These are phyloP conservation scores for Mollisiaceae sp. DNA, from an alignment of 2,329 filamentous ascomycete species.

Conservation along the genomic window DNA sequence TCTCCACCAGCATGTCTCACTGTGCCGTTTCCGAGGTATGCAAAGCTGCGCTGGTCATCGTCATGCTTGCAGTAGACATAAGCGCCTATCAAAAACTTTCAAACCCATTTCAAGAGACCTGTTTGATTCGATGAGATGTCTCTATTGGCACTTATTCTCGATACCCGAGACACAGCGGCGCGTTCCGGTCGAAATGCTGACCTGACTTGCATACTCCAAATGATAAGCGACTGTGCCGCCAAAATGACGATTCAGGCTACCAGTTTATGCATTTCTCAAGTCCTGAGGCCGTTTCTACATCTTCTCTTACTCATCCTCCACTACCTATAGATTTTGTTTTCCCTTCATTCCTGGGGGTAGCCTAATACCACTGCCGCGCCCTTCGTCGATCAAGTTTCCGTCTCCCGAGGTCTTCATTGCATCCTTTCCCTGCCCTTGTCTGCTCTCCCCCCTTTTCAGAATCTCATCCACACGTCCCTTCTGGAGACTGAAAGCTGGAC, in stretches of 20 bases:
- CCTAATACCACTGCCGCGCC: constrained; percentile 51
- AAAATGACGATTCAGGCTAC: constrained; percentile 7
- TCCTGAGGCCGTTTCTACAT: constrained; percentile 5
- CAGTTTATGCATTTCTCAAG: constrained; percentile 15
- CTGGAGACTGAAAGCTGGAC: constrained; percentile 86
- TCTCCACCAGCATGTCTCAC: constrained; percentile 16
- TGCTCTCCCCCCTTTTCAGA: constrained; percentile 25
- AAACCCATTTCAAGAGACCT: not conserved
- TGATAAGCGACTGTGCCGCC: constrained; percentile 6
- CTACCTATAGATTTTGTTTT: constrained; percentile 35
- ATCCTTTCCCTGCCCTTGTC: constrained; percentile 17
- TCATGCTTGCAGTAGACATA: constrained; percentile 15
- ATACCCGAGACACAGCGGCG: constrained; percentile 17
- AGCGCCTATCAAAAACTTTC: constrained; percentile 12
- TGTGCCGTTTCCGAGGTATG: constrained; percentile 21
- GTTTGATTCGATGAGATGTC: not conserved
- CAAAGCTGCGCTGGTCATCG: constrained; percentile 23
- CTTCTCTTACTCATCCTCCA: constrained; percentile 3
- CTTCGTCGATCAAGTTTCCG: constrained; percentile 16
- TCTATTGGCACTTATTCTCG: constrained; percentile 3
- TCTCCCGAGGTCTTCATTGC: constrained; percentile 6
- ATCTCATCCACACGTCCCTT: constrained; percentile 80
- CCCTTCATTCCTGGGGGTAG: constrained; percentile 56
- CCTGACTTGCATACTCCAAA: constrained; percentile 17
- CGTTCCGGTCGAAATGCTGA: constrained; percentile 20